Percentiles rank a stretch among this genome's conserved stretches.
phyloP scores from a whole-genome alignment of 257 asterid genomes.

The Ballota nigra region DNA sequence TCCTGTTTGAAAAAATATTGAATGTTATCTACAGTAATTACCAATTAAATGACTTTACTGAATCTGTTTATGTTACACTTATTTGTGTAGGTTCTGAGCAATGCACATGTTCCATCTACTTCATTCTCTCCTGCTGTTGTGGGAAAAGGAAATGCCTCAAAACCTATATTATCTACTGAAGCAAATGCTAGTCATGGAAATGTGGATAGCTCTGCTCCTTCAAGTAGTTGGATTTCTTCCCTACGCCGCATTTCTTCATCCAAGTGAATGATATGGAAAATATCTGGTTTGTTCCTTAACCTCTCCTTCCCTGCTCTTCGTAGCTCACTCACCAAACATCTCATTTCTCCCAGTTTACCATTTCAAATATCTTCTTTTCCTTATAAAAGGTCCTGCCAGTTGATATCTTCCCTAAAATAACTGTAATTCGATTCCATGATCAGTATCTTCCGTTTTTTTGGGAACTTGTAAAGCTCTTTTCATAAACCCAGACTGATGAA shows the following conservation, averaged over 20 bases:
- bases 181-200: slow-evolving; percentile 59
- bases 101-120: slow-evolving; percentile 56
- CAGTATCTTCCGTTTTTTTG: not conserved
- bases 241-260: slow-evolving; percentile 89
- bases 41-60: not conserved
- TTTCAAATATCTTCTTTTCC: not conserved
- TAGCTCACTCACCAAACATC: not conserved
- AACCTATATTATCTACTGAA: slow-evolving; percentile 57
- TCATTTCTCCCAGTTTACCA: not conserved
- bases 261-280: slow-evolving; percentile 50
- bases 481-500: not conserved
- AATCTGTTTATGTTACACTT: not conserved
- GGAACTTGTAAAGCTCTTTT: not conserved
- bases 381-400: not conserved
- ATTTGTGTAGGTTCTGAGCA: slow-evolving; percentile 51
- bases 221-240: slow-evolving; percentile 92
- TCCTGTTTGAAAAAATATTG: not conserved
- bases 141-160: slow-evolving; percentile 59
- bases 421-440: not conserved
- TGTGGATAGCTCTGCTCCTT: slow-evolving; percentile 63
- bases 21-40: not conserved
- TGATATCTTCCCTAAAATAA: not conserved
- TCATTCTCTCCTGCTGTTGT: slow-evolving; percentile 61
- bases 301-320: not conserved
- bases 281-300: slow-evolving; percentile 19